These are phyloP conservation scores for Cladophialophora chaetospira DNA, from an alignment of 2,329 filamentous ascomycete species.

Conservation along the genomic window DNA sequence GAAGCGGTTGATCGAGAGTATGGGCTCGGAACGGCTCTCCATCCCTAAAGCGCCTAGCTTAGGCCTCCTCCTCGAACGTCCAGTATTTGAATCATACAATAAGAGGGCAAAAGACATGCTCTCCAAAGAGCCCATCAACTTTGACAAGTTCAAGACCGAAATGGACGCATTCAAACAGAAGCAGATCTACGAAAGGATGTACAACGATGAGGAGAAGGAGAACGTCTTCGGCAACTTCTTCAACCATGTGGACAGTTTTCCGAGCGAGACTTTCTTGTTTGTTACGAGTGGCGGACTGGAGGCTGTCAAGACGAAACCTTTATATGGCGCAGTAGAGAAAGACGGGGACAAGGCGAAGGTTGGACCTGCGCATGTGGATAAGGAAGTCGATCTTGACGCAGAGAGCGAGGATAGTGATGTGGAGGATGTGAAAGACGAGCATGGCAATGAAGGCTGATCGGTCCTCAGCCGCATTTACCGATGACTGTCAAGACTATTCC, in stretches of 20 bases:
- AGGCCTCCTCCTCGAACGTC: slow-evolving; percentile 83
- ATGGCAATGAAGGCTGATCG: slow-evolving; percentile 32
- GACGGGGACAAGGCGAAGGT: not conserved
- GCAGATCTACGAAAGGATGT: slow-evolving; percentile 91
- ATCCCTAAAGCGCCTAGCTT: slow-evolving; percentile 94
- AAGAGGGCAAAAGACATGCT: slow-evolving; percentile 65
- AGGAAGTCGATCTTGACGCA: slow-evolving; percentile 19
- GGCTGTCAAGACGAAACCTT: slow-evolving; percentile 54
- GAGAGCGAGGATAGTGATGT: slow-evolving; percentile 31
- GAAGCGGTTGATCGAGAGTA: slow-evolving; percentile 71
- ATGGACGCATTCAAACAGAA: slow-evolving; percentile 87
- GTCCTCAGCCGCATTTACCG: not conserved
- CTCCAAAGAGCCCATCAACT: slow-evolving; percentile 71
- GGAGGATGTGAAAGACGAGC: slow-evolving; percentile 29
- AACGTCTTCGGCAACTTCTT: slow-evolving; percentile 83
- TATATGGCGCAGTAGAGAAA: slow-evolving; percentile 10
- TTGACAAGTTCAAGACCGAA: slow-evolving; percentile 72
- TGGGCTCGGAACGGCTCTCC: slow-evolving; percentile 70
- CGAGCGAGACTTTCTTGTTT: slow-evolving; percentile 72
- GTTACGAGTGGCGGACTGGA: slow-evolving; percentile 69
- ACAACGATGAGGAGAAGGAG: slow-evolving; percentile 81
- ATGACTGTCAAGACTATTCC: not conserved
- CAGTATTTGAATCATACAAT: slow-evolving; percentile 91
- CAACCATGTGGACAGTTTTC: slow-evolving; percentile 75
- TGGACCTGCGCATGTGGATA: slow-evolving; percentile 5